These are phyloP conservation scores for Penicillium sp. DNA, from an alignment of 2,329 filamentous ascomycete genomes.

Conservation along the genomic window DNA sequence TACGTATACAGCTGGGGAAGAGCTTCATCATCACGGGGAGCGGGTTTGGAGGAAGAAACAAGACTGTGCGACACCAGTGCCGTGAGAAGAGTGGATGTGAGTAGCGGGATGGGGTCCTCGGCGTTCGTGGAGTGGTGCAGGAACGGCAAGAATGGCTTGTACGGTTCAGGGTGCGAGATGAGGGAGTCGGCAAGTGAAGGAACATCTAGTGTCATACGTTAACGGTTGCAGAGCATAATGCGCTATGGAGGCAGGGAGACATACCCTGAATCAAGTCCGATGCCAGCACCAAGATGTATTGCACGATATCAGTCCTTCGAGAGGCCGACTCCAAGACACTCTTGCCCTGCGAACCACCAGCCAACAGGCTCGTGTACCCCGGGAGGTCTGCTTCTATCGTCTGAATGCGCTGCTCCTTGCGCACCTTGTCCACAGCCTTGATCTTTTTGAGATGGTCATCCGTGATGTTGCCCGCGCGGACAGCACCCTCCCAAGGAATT, in stretches of 20 bases:
- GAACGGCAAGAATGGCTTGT: constrained; percentile 76
- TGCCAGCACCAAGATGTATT: constrained; percentile 88
- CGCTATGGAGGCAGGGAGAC: not conserved
- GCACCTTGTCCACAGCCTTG: constrained; percentile 91
- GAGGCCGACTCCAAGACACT: constrained; percentile 81
- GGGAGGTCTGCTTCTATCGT: constrained; percentile 74
- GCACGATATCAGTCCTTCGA: constrained; percentile 83
- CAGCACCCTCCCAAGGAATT: constrained; percentile 96
- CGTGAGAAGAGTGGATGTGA: constrained; percentile 82
- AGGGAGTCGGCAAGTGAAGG: constrained; percentile 73
- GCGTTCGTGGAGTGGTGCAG: constrained; percentile 77
- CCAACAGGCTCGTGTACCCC: constrained; percentile 74
- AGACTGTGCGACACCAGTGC: constrained; percentile 66
- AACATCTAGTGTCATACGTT: constrained; percentile 55
- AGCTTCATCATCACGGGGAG: constrained; percentile 64
- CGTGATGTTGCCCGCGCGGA: constrained; percentile 86
- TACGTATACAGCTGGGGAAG: constrained; percentile 81
- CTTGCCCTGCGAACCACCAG: constrained; percentile 61
- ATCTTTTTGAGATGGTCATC: constrained; percentile 94
- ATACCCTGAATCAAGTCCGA: constrained; percentile 82
- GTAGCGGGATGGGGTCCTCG: constrained; percentile 81
- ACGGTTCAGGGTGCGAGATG: constrained; percentile 63
- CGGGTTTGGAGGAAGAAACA: constrained; percentile 56
- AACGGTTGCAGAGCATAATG: not conserved
- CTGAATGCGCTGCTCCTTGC: constrained; percentile 82